Evolutionary conservation across 2,329 filamentous ascomycete genomes (phyloP), one percentile per base, ranked within the genome.

Genomic region (Harringtonia lauricola): DNA sequence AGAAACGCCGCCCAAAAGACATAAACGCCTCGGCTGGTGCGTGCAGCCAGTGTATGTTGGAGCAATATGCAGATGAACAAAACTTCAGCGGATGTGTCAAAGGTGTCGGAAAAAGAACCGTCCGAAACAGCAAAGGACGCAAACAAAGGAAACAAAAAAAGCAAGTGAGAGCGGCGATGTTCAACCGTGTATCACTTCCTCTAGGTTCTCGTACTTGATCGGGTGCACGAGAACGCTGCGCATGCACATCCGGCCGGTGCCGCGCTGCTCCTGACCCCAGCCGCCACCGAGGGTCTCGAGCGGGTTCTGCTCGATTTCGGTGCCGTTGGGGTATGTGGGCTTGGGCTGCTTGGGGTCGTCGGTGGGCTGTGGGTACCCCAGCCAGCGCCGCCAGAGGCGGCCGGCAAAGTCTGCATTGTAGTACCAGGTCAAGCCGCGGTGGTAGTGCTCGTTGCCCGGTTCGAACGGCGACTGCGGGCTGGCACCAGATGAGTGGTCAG

Each of bases 371-470:
- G 70, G 62, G 51, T 73, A 77, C 1, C 74, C 74, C 37, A 92
- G 63, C 87, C 87, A 94, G 36, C 85, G 70, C 41, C 83, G 72
- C 76, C 86, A 94, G 51, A 94, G 57, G n/a, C 82, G 74, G 5
- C 81, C 74, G 1, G 84, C 79, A 55, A 92, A 94, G 40, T 80
- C 74, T 19, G 80, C 80, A 53, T 87, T 83, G 61, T 87, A 94
- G 61, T 90, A 94, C 84, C 85, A 94, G 36, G 74, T 87, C 36
- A 81, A 81, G 14, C 86, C 85, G 53, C 77, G 76, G 65, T 90
- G 87, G 60, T 89, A 89, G 59, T 87, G 84, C 62, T 94, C 86
- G 42, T 86, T 79, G 51, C 75, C 71, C 18, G 71, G 55, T 45
- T 81, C 78, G 52, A 83, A 87, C 8, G 84, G 72, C 33, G 78